Conservation (phyloP, 78 protist genomes). For the Pigoraptor vietnamica region DNA sequence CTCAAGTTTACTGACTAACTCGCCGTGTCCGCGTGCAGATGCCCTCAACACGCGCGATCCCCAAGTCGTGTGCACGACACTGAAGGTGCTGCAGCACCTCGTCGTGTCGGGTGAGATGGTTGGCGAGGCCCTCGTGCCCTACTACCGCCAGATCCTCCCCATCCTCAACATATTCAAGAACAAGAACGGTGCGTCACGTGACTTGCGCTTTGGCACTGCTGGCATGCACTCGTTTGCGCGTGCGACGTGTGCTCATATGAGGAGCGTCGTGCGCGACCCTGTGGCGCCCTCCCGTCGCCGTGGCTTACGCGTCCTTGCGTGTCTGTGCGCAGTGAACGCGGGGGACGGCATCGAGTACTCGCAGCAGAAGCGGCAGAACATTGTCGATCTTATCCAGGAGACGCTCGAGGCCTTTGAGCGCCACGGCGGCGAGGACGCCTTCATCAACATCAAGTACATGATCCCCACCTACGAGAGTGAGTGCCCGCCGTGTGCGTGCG, state of each 20-base stretch:
- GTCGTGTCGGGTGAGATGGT: conserved; percentile 71
- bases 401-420: conserved; percentile 78
- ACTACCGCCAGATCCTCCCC: conserved; percentile 91
- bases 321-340: background rate
- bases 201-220: background rate
- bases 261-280: no score
- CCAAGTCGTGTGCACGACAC: conserved; percentile 59
- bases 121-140: conserved; percentile 87
- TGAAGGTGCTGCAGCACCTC: conserved; percentile 78
- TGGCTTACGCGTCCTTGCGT: background rate
- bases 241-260: background rate
- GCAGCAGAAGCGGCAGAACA: conserved; percentile 65
- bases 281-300: no score
- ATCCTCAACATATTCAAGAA: conserved; percentile 78
- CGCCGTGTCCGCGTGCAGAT: background rate
- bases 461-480: conserved; percentile 88
- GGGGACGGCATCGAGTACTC: conserved; percentile 85
- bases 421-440: conserved; percentile 78
- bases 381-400: conserved; percentile 87
- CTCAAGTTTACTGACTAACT: no score
- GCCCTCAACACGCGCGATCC: conserved; percentile 90
- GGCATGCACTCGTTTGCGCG: background rate
- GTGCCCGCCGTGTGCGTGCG: no score
- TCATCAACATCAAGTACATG: conserved; percentile 89
- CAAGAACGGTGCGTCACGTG: conserved; percentile 32